Conservation (phyloP, 108 stramenopile genomes). For the Poteriospumella lacustris region DNA sequence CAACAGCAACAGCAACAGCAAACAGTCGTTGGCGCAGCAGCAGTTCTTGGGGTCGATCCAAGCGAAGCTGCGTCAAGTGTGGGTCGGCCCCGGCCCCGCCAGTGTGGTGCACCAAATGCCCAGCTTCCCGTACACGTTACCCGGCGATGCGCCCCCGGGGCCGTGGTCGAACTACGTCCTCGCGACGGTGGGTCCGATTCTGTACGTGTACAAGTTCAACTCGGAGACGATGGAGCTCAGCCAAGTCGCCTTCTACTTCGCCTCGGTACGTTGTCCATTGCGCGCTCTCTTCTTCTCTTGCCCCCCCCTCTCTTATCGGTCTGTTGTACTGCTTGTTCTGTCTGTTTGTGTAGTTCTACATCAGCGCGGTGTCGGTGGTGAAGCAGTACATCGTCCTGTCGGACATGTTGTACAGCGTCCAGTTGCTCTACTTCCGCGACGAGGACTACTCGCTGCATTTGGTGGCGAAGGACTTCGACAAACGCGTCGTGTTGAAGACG, state of each 20-base stretch:
- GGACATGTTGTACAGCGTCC: slow-evolving; percentile 11
- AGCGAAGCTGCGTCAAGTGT: slow-evolving; percentile 2
- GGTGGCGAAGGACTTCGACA: slow-evolving; percentile 13
- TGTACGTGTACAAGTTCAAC: slow-evolving; percentile 4
- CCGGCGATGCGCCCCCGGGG: not conserved
- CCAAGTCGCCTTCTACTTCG: slow-evolving; percentile 15
- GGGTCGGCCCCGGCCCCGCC: slow-evolving; percentile 16
- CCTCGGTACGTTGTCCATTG: not conserved
- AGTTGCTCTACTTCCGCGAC: slow-evolving; percentile 11
- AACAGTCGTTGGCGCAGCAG: not conserved
- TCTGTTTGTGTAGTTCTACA: not conserved
- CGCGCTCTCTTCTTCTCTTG: not conserved
- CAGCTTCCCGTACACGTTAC: not conserved
- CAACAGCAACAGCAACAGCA: not conserved
- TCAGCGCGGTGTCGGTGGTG: not conserved
- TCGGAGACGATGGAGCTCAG: slow-evolving; percentile 12
- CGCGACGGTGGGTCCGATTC: not conserved
- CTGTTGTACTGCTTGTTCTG: not conserved
- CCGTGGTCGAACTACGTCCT: not conserved
- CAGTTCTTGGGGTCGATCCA: slow-evolving; percentile 15
- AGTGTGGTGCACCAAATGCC: not conserved
- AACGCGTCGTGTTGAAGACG: not conserved
- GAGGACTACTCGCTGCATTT: slow-evolving; percentile 3
- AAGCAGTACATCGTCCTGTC: slow-evolving; percentile 14
- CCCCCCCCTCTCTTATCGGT: not conserved